These are phyloP conservation scores for Blastobotrys ciferrii DNA, from an alignment of 1,139 yeast genomes.

Conservation along the genomic window DNA sequence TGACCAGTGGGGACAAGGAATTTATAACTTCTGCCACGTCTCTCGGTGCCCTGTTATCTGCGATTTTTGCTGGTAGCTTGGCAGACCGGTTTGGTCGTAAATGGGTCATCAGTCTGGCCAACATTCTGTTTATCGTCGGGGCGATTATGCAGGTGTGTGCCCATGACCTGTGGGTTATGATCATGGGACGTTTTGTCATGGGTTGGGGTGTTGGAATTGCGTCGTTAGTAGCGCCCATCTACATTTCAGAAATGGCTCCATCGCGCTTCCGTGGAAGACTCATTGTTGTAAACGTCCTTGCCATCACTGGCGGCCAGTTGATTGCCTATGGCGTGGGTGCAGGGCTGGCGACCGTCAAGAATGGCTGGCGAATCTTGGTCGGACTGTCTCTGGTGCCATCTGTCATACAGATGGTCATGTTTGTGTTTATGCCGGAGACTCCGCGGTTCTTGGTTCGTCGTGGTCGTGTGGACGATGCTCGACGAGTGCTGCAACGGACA, in stretches of 20 bases:
- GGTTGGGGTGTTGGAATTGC: constrained; percentile 97
- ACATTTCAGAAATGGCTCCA: constrained; percentile 90
- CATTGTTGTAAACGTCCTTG: constrained; percentile 57
- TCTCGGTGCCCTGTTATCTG: constrained; percentile 81
- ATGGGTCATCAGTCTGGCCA: constrained; percentile 74
- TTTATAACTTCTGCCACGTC: constrained; percentile 94
- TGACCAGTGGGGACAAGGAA: constrained; percentile 79
- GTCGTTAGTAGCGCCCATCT: constrained; percentile 83
- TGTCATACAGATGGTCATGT: constrained; percentile 67
- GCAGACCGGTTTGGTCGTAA: constrained; percentile 85
- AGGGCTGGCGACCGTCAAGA: constrained; percentile 65
- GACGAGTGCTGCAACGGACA: constrained; percentile 55
- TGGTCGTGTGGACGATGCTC: constrained; percentile 64
- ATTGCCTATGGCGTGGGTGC: constrained; percentile 93
- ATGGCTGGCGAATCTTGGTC: constrained; percentile 93
- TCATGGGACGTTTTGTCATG: constrained; percentile 82
- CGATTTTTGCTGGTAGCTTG: constrained; percentile 70
- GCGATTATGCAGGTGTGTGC: constrained; percentile 81
- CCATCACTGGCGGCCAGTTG: constrained; percentile 87
- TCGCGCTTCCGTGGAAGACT: constrained; percentile 81
- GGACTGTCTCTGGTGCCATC: constrained; percentile 91
- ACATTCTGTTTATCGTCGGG: constrained; percentile 75
- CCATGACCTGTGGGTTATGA: constrained; percentile 83
- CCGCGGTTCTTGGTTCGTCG: constrained; percentile 83
- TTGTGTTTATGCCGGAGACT: constrained; percentile 89